Conservation (phyloP, 306 rosid genomes). For the Myrica gale region DNA sequence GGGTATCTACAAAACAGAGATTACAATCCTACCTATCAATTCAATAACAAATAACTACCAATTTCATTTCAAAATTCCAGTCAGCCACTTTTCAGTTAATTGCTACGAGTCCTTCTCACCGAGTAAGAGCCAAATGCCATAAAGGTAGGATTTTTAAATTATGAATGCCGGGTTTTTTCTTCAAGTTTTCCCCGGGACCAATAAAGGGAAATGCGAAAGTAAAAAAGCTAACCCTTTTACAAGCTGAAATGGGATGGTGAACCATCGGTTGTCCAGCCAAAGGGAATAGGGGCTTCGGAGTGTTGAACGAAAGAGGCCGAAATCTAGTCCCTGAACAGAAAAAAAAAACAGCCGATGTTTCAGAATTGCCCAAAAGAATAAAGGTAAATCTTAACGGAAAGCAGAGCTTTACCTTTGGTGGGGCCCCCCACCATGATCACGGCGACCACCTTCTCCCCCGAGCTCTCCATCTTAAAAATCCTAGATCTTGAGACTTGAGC, state of each 20-base stretch:
- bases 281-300: constrained; percentile 97
- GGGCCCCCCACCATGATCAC: constrained; percentile 99
- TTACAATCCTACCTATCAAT: constrained; percentile 10
- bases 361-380: background rate
- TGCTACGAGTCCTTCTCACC: background rate
- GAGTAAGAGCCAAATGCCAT: background rate
- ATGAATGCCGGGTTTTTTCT: background rate
- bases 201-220: background rate
- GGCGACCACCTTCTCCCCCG: constrained; percentile 87
- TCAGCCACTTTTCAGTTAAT: background rate
- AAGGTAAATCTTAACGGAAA: constrained; percentile 8
- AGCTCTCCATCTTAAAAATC: constrained; percentile 53
- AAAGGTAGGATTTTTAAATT: background rate
- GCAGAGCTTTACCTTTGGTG: constrained; percentile 62
- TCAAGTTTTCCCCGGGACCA: constrained; percentile 6
- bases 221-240: constrained; percentile 65
- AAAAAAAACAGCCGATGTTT: constrained; percentile 17
- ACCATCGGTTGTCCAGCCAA: constrained; percentile 97
- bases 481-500: constrained; percentile 32
- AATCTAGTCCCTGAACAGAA: constrained; percentile 79
- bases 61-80: background rate
- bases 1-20: constrained; percentile 58
- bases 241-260: constrained; percentile 91
- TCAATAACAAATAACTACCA: background rate
- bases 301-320: constrained; percentile 95